phyloP scores from a whole-genome alignment of 2,329 filamentous ascomycete species.

The Pseudogymnoascus sp. region DNA sequence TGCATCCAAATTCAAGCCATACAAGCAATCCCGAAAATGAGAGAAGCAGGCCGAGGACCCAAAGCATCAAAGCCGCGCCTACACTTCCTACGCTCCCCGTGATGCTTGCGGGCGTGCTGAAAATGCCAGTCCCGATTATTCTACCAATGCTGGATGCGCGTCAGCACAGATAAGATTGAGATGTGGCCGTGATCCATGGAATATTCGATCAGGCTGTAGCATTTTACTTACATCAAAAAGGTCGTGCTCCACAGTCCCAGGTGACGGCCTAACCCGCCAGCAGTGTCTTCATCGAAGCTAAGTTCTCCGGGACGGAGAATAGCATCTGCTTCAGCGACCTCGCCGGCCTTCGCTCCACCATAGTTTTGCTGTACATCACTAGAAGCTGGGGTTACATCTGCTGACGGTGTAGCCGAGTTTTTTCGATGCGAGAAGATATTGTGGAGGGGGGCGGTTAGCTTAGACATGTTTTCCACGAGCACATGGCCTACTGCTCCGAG shows the following conservation, averaged over 20 bases:
- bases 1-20: slow-evolving; percentile 37
- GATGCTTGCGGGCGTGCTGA: slow-evolving; percentile 47
- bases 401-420: not conserved
- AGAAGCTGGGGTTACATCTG: not conserved
- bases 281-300: slow-evolving; percentile 15
- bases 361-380: not conserved
- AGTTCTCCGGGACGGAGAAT: slow-evolving; percentile 11
- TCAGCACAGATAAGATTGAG: not conserved
- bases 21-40: slow-evolving; percentile 37
- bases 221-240: slow-evolving; percentile 14
- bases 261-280: slow-evolving; percentile 17
- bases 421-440: not conserved
- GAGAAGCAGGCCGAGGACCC: slow-evolving; percentile 41
- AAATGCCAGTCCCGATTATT: slow-evolving; percentile 54
- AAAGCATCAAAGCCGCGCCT: slow-evolving; percentile 44
- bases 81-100: slow-evolving; percentile 44
- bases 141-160: slow-evolving; percentile 13
- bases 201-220: not conserved
- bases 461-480: not conserved
- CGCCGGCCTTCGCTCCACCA: not conserved
- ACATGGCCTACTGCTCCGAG: not conserved
- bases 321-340: not conserved
- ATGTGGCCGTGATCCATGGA: not conserved
- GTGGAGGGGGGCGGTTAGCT: not conserved
- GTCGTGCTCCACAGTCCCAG: slow-evolving; percentile 17